Conservation (phyloP, 176 grass and related monocot genomes). For the Cenchrus americanus region DNA sequence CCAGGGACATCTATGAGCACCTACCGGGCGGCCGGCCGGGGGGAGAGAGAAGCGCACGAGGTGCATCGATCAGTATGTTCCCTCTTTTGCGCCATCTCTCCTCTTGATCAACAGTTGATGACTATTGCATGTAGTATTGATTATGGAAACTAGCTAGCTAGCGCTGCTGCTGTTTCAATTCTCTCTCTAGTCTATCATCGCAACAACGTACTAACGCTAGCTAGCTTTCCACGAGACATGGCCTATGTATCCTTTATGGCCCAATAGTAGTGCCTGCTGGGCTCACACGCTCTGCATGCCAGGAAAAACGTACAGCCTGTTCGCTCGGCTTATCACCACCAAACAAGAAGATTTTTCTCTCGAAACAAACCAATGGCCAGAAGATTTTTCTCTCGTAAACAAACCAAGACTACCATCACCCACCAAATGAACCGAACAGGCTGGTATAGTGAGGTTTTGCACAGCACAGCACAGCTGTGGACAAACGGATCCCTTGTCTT, state of each 20-base stretch:
- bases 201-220: background rate
- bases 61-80: conserved; percentile 13
- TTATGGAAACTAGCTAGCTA: conserved; percentile 14
- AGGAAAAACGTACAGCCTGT: conserved; percentile 31
- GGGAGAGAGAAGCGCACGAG: background rate
- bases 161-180: conserved; percentile 12
- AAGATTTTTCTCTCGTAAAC: no score
- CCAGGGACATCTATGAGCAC: no score
- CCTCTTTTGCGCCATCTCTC: conserved; percentile 33
- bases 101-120: conserved; percentile 45
- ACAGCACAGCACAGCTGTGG: conserved; percentile 51
- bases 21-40: no score
- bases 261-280: conserved; percentile 62
- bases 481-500: conserved; percentile 89
- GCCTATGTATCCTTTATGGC: conserved; percentile 63
- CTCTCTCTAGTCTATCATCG: background rate
- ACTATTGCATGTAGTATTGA: conserved; percentile 60
- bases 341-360: no score
- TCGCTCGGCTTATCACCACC: no score
- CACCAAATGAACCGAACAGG: no score
- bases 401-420: no score
- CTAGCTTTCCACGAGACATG: conserved; percentile 59
- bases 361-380: no score
- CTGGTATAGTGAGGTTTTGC: conserved; percentile 54
- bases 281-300: conserved; percentile 48